These are phyloP conservation scores for Sarcodon aspratus DNA, from an alignment of 768 basidiomycete species.

Conservation along the genomic window DNA sequence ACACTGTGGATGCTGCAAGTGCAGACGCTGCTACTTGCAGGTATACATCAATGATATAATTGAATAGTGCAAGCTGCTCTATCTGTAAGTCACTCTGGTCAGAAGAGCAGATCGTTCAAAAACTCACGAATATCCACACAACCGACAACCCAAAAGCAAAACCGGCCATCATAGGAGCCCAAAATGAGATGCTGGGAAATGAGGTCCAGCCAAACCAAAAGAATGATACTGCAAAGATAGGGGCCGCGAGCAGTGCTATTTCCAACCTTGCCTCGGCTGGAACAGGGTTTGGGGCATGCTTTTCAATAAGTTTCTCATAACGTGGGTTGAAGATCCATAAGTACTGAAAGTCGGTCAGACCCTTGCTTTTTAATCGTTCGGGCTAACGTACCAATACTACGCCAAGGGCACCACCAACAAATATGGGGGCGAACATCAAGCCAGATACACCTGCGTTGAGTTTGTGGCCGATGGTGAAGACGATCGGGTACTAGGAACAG, in stretches of 20 bases:
- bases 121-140: conserved; percentile 42
- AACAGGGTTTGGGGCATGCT: conserved; percentile 37
- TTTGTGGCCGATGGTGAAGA: conserved; percentile 38
- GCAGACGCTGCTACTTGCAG: conserved; percentile 44
- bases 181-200: conserved; percentile 35
- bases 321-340: conserved; percentile 35
- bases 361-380: not conserved
- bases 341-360: conserved; percentile 21
- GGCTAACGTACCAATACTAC: conserved; percentile 27
- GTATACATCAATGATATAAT: conserved; percentile 56
- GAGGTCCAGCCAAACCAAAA: conserved; percentile 70
- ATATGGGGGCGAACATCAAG: conserved; percentile 43
- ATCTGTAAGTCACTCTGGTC: not conserved
- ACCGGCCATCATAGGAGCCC: conserved; percentile 42
- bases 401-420: conserved; percentile 34
- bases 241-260: conserved; percentile 36
- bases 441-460: conserved; percentile 38
- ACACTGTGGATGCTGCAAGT: conserved; percentile 39
- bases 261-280: conserved; percentile 50
- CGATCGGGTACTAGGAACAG: conserved; percentile 27
- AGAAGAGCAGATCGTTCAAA: not conserved
- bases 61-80: conserved; percentile 36
- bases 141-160: conserved; percentile 40
- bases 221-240: conserved; percentile 39
- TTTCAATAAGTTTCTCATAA: conserved; percentile 30